These are phyloP conservation scores for Wickerhamomyces canadensis DNA, from an alignment of 805 yeast species.

Conservation along the genomic window DNA sequence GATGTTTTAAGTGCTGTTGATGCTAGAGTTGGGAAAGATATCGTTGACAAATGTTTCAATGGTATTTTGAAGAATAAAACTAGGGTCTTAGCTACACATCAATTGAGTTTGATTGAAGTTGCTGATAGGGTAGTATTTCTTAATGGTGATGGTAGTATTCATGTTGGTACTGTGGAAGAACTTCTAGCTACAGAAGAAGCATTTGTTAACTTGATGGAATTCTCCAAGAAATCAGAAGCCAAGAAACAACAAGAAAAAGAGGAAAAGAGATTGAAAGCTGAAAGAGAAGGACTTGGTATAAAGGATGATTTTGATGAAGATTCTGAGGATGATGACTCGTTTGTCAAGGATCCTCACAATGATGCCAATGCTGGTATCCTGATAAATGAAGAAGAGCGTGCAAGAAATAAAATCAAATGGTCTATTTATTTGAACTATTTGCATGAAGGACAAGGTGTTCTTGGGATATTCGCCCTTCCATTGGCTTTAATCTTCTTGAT, in stretches of 20 bases:
- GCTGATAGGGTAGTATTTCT: conserved; percentile 64
- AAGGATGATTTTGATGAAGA: conserved; percentile 15
- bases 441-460: conserved; percentile 48
- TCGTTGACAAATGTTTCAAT: conserved; percentile 53
- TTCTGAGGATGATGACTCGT: conserved; percentile 7
- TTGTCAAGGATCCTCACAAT: conserved; percentile 8
- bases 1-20: conserved; percentile 77
- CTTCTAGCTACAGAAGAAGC: conserved; percentile 34
- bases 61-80: conserved; percentile 50
- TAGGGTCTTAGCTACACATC: conserved; percentile 72
- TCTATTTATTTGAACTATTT: conserved; percentile 47
- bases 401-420: conserved; percentile 47
- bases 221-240: conserved; percentile 28
- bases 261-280: conserved; percentile 25
- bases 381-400: conserved; percentile 48
- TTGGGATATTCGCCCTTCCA: conserved; percentile 28
- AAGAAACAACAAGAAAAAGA: conserved; percentile 5
- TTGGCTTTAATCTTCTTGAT: conserved; percentile 20
- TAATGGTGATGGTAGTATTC: conserved; percentile 54
- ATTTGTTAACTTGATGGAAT: conserved; percentile 46
- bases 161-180: conserved; percentile 51
- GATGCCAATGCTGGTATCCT: conserved; percentile 30
- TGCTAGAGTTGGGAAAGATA: conserved; percentile 69
- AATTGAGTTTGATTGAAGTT: conserved; percentile 52
- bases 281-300: neutral